phyloP scores from a whole-genome alignment of 306 rosid genomes.

The Acacia melanoxylon region DNA sequence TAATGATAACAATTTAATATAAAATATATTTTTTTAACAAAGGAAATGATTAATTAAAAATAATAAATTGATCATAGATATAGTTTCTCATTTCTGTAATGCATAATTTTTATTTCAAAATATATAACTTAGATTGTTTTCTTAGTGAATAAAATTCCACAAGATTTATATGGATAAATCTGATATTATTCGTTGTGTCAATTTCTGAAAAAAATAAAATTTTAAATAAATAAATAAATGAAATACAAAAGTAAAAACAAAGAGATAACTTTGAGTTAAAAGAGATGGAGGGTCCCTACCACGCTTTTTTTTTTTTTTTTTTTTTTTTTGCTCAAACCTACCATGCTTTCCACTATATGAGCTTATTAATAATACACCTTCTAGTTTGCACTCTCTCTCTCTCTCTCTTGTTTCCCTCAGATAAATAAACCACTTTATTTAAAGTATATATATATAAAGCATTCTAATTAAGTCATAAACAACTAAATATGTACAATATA shows the following conservation, averaged over 20 bases:
- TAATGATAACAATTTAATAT: not conserved
- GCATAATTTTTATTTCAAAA: not conserved
- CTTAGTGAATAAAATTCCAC: not conserved
- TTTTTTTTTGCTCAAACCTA: too few species aligned
- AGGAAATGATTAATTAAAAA: not conserved
- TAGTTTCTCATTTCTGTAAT: too few species aligned
- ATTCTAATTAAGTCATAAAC: not conserved
- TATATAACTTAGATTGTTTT: not conserved
- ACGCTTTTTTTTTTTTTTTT: too few species aligned
- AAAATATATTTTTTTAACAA: not conserved
- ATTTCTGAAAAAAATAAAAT: not conserved
- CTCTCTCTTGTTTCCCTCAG: not conserved
- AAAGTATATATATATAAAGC: not conserved
- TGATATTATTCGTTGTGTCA: not conserved
- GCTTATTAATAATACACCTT: slow-evolving; percentile 31
- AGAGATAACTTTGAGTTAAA: slow-evolving; percentile 37
- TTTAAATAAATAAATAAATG: not conserved
- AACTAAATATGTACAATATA: not conserved
- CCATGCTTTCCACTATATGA: slow-evolving; percentile 44
- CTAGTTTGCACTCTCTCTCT: slow-evolving; percentile 29
- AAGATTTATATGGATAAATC: not conserved
- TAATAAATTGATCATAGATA: too few species aligned
- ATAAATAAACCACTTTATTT: not conserved
- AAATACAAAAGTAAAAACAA: slow-evolving; percentile 15
- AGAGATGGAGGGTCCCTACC: slow-evolving; percentile 50